phyloP scores from a whole-genome alignment of 768 basidiomycete genomes.

The Cystobasidium onofrii region DNA sequence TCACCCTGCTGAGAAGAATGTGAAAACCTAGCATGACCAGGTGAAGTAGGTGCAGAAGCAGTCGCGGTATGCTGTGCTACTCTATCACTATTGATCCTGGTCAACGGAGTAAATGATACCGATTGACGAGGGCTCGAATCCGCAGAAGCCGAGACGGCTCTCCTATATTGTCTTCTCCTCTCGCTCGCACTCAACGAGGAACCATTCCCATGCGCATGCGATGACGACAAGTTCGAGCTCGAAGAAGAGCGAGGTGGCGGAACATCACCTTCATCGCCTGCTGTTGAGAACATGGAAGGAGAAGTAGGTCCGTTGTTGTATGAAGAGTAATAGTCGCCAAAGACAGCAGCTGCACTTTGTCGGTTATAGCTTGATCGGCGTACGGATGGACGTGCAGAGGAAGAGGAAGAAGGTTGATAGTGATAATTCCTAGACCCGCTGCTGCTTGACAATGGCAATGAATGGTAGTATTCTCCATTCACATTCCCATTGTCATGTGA shows the following conservation, averaged over 20 bases:
- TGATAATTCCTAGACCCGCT: neutral
- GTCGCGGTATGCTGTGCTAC: neutral
- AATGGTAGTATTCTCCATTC: conserved; percentile 1
- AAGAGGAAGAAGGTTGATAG: neutral
- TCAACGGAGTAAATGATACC: neutral
- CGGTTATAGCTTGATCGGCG: conserved; percentile 4
- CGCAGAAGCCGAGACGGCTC: conserved; percentile 2
- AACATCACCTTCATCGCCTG: conserved; percentile 23
- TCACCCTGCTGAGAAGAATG: neutral
- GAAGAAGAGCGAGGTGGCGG: conserved; percentile 6
- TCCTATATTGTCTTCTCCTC: neutral
- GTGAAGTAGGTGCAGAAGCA: neutral
- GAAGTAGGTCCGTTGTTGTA: neutral
- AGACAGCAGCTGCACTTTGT: conserved; percentile 5
- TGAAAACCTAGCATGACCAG: neutral
- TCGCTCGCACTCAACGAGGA: neutral
- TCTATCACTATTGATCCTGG: neutral
- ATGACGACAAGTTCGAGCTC: neutral
- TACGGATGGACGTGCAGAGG: neutral
- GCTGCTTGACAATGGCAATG: neutral
- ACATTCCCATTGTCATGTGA: neutral
- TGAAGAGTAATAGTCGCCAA: neutral
- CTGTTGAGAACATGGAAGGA: neutral
- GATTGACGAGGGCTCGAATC: neutral
- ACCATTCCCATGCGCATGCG: neutral